Evolutionary conservation across 2,329 filamentous ascomycete genomes (phyloP).

Genomic region (Zasmidium cellare): DNA sequence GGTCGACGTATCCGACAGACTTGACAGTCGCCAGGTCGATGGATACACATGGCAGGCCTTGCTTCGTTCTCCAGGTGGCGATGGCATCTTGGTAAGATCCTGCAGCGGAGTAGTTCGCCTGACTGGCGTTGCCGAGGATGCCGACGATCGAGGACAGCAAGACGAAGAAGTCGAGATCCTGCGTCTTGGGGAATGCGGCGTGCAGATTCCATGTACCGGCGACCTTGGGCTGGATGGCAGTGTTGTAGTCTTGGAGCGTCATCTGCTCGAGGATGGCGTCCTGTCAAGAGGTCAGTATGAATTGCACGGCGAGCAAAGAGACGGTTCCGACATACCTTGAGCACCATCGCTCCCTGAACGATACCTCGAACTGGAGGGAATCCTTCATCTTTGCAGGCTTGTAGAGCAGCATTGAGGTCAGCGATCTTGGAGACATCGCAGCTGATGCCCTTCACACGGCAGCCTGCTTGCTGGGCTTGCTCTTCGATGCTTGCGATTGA

Average conservation of each 20-base stretch:
- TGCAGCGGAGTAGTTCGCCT: constrained; percentile 60
- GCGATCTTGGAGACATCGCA: not conserved
- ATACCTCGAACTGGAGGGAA: constrained; percentile 17
- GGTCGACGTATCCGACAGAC: constrained; percentile 28
- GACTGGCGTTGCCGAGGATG: constrained; percentile 57
- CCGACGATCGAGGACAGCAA: constrained; percentile 57
- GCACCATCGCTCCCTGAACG: constrained; percentile 19
- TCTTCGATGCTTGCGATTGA: too few species aligned
- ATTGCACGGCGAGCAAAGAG: too few species aligned
- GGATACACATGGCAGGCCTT: constrained; percentile 25
- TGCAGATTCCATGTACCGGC: constrained; percentile 47
- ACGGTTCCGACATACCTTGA: constrained; percentile 23
- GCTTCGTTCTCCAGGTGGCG: constrained; percentile 24
- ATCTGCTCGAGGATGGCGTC: constrained; percentile 13
- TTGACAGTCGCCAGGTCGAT: constrained; percentile 35
- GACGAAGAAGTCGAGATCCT: constrained; percentile 46
- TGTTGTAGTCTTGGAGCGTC: constrained; percentile 5
- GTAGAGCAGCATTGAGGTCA: not conserved
- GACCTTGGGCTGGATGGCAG: constrained; percentile 11
- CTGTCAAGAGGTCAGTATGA: not conserved
- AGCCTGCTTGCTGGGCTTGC: too few species aligned
- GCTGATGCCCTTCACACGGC: too few species aligned
- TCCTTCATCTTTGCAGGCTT: not conserved
- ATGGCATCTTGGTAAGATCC: constrained; percentile 37
- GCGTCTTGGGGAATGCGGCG: constrained; percentile 15